Evolutionary conservation across 495 filamentous ascomycete species (phyloP), one percentile per base, ranked within the genome.

Genomic region (Aspergillus baeticus): DNA sequence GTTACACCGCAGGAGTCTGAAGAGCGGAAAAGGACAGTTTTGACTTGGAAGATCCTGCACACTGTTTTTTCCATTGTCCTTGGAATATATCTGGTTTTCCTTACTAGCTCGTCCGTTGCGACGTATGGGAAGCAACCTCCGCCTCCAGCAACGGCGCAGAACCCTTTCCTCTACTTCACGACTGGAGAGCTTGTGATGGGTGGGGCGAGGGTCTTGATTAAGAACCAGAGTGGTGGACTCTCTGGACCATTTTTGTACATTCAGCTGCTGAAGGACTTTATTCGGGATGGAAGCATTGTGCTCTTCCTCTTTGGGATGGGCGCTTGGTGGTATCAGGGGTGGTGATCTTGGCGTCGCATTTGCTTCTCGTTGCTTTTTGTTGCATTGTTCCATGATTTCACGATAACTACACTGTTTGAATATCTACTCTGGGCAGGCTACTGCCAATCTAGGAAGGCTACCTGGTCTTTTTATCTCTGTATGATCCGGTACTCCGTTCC

Each of bases 41-140:
- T 83, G 53, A 54, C 90, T 1, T 96, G 91, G 90, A 85, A 88
- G 49, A 75, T 90, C 13, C 65, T 94, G 14, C 92, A 96, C 69
- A 81, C 84, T 2, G 36, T 90, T 0, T 88, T 92, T 68, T 84
- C 91, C 0, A 65, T 95, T 11, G 69, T 74, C 0, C 74, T 96
- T 5, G 89, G 86, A 0, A 59, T 89, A 10, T 96, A 94, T 65
- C 79, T 95, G 15, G 55, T 77, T 0, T 65, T 76, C 11, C 53
- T 74, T 13, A 64, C 77, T 10, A 67, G 69, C 8, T 49, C 69
- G 7, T 70, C 76, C 6, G 67, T 77, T 42, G 55, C 69, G 23
- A 63, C 67, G 39, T 79, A 71, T 23, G 76, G 76, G 2, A 69
- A 46, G 75, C 81, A 45, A 50, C 88, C 45, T 73, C 79, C 58